A percentile compares a stretch with the other conserved stretches of the same genome.
Conservation (phyloP, 164 flowering plant species). For the Taxillus chinensis region DNA sequence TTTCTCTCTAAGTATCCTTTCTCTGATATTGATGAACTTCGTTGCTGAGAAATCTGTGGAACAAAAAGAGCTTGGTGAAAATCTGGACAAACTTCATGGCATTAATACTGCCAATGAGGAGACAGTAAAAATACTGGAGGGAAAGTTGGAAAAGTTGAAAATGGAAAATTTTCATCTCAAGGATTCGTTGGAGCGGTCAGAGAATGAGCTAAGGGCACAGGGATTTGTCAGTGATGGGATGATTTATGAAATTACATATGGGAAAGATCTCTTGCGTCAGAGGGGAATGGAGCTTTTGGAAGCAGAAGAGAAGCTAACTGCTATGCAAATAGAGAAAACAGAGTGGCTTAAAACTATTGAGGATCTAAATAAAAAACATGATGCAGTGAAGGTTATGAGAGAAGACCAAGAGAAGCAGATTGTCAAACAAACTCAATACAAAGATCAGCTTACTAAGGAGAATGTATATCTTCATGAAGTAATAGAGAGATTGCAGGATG, state of each 20-base stretch:
- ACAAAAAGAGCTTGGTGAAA: constrained; percentile 20
- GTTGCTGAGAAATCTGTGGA: constrained; percentile 26
- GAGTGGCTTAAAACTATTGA: constrained; percentile 16
- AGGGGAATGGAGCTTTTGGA: constrained; percentile 32
- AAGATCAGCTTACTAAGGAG: constrained; percentile 19
- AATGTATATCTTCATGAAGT: constrained; percentile 9
- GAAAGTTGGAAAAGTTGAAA: constrained; percentile 17
- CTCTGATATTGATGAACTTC: constrained; percentile 22
- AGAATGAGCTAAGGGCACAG: constrained; percentile 23
- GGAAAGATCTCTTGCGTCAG: constrained; percentile 21
- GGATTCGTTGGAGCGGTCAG: constrained; percentile 25
- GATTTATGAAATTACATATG: constrained; percentile 19
- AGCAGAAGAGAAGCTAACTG: constrained; percentile 20
- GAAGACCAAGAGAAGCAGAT: constrained; percentile 30
- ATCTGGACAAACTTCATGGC: constrained; percentile 19
- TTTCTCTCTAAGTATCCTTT: constrained; percentile 21
- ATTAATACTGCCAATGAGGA: constrained; percentile 28
- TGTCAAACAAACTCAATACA: constrained; percentile 22
- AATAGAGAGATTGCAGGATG: constrained; percentile 19
- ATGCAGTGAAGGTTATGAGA: constrained; percentile 14
- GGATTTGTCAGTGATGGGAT: constrained; percentile 18
- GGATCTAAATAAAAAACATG: constrained; percentile 20
- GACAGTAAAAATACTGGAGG: constrained; percentile 19
- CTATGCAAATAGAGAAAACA: constrained; percentile 15
- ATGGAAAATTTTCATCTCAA: constrained; percentile 28